A percentile compares a stretch with the other conserved stretches of the same genome.
Conservation (phyloP, 2,329 filamentous ascomycete genomes). For the Triangularia setosa region DNA sequence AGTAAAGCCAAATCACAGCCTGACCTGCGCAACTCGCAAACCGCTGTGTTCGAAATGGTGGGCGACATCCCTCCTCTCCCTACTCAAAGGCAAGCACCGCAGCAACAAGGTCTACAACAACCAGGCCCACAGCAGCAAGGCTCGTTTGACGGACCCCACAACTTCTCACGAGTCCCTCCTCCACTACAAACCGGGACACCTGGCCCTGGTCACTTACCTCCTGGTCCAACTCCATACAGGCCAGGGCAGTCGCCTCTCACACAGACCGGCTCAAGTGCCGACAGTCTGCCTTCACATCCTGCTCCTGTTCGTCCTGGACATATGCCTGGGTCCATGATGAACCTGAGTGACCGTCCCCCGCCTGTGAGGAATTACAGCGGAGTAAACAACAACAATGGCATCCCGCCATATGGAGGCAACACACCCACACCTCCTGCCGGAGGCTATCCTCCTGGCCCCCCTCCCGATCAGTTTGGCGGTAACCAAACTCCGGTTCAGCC, state of each 20-base stretch:
- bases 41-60: constrained; percentile 71
- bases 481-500: neutral
- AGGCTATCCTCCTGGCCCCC: constrained; percentile 30
- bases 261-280: constrained; percentile 36
- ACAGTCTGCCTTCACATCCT: constrained; percentile 57
- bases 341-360: constrained; percentile 52
- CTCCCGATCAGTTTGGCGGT: constrained; percentile 28
- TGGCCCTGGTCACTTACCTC: constrained; percentile 22
- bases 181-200: constrained; percentile 15
- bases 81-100: constrained; percentile 36
- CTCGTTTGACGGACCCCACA: constrained; percentile 20
- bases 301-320: constrained; percentile 60
- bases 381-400: constrained; percentile 40
- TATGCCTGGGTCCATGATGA: constrained; percentile 56
- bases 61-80: constrained; percentile 55
- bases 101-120: constrained; percentile 24
- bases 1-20: constrained; percentile 64
- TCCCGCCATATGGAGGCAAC: constrained; percentile 31
- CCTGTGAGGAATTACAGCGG: constrained; percentile 55
- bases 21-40: constrained; percentile 59
- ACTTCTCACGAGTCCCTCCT: constrained; percentile 13
- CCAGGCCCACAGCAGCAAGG: constrained; percentile 18
- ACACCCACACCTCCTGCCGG: constrained; percentile 26
- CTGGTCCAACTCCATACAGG: constrained; percentile 23
- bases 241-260: constrained; percentile 22